phyloP scores from a whole-genome alignment of 2,329 filamentous ascomycete species.

The Sporothrix curviconia region DNA sequence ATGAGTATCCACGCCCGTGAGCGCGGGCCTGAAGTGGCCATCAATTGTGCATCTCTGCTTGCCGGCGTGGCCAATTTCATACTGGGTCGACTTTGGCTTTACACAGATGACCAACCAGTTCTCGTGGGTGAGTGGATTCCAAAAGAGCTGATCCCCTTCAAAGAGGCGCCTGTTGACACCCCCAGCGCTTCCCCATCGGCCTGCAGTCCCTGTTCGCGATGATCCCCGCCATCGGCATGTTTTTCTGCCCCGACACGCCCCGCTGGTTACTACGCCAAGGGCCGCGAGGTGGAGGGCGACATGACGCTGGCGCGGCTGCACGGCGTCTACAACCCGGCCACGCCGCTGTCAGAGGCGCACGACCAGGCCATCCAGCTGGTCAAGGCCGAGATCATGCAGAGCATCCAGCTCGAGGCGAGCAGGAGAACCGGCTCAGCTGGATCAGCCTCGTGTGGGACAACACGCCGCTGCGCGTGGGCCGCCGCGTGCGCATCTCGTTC shows the following conservation, averaged over 20 bases:
- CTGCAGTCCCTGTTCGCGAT: background rate
- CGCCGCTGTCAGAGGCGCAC: background rate
- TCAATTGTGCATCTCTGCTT: background rate
- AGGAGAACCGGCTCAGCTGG: background rate
- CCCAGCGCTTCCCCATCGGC: background rate
- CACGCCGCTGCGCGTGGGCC: background rate
- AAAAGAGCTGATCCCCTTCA: too few relatives aligned
- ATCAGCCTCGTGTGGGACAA: conserved; percentile 1
- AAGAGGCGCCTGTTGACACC: too few relatives aligned
- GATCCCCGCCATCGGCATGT: background rate
- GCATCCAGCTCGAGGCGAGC: conserved; percentile 1
- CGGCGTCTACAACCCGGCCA: background rate
- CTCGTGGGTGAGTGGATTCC: background rate
- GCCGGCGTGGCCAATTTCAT: background rate
- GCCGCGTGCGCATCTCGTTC: background rate
- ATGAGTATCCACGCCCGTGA: conserved; percentile 1
- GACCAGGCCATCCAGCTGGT: background rate
- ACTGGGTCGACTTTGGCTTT: conserved; percentile 3
- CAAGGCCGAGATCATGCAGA: conserved; percentile 2
- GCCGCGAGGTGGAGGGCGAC: conserved; percentile 1
- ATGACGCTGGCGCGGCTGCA: background rate
- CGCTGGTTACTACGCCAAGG: conserved; percentile 5
- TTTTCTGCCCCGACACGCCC: background rate
- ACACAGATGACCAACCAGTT: background rate
- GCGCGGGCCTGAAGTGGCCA: background rate